Evolutionary conservation across 2,329 filamentous ascomycete species (phyloP), one percentile per base, ranked within the genome.

Genomic region (Exophiala spinifera): DNA sequence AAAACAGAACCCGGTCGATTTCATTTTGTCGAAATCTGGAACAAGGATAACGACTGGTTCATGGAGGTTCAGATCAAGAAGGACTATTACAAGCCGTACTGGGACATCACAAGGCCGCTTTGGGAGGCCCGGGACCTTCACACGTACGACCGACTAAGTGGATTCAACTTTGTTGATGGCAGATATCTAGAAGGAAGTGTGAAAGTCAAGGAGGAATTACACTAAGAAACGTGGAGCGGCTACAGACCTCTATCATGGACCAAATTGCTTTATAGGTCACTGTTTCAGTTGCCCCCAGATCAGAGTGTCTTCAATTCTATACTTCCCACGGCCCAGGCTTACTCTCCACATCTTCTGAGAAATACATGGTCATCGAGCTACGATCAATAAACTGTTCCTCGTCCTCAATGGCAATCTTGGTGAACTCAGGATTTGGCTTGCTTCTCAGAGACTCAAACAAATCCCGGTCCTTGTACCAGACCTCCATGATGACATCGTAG

Each of bases 401-500:
- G 23, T 54, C 51, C 17, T 49, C 46, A 36, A 49, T 44, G n/a
- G 37, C 46, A 20, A 54, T 49, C 28, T 54, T 49, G 13, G 46
- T 54, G 37, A 54, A 54, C 23, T 49, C 51, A 5, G 45, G 45
- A 25, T 54, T 37, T 23, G 45, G 36, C 11, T 49, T 49, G 37
- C 39, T 49, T 23, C 46, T 49, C 37, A 54, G 20, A 42, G 51
- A 49, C 51, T 54, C 51, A 23, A 54, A 49, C 20, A 54, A 34
- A 8, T 54, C 37, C 23, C n/a, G 45, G 25, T 54, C 51, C 46
- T 49, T 49, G 46, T 49, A 54, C 51, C 51, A 54, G 36, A 54
- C 51, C 36, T 54, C 51, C 51, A 54, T 54, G 46, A 54, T 54
- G 34, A 54, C 51, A 33, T 54, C 51, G 19, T 33, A 54, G 45